Percentiles rank a stretch among this genome's conserved stretches.
These are phyloP conservation scores for Yamadazyma oceani DNA, from an alignment of 1,139 yeast genomes.

Conservation along the genomic window DNA sequence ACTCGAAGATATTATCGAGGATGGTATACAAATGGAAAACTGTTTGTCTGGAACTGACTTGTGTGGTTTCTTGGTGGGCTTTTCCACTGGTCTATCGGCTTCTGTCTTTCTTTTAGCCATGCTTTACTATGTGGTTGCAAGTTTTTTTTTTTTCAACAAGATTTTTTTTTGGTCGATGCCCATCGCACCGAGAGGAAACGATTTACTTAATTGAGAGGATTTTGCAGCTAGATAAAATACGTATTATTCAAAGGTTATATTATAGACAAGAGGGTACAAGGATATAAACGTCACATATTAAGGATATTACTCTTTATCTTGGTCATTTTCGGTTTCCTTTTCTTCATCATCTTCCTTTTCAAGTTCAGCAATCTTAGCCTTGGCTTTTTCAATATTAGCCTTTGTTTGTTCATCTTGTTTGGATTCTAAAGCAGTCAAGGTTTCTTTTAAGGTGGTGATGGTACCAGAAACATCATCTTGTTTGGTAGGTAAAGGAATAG, in stretches of 20 bases:
- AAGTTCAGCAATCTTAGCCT: slow-evolving; percentile 71
- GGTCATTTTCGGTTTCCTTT: slow-evolving; percentile 23
- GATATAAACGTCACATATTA: no score
- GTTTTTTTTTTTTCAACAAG: slow-evolving; percentile 11
- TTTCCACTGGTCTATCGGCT: slow-evolving; percentile 13
- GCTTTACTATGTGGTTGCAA: slow-evolving; percentile 4
- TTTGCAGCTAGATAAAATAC: no score
- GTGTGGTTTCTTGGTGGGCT: slow-evolving; percentile 34
- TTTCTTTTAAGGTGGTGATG: slow-evolving; percentile 67
- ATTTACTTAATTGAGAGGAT: no score
- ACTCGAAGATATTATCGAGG: slow-evolving; percentile 50
- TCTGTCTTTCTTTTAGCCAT: slow-evolving; percentile 34
- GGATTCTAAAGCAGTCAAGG: slow-evolving; percentile 66
- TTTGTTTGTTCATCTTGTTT: slow-evolving; percentile 84
- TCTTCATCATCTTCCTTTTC: slow-evolving; percentile 42
- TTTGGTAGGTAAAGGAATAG: slow-evolving; percentile 77
- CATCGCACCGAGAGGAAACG: no score
- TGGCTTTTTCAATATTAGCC: slow-evolving; percentile 70
- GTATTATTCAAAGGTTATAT: no score
- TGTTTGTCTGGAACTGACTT: slow-evolving; percentile 24
- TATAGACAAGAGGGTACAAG: no score
- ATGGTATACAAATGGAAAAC: slow-evolving; percentile 63
- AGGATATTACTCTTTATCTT: slow-evolving; percentile 11
- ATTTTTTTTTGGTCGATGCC: slow-evolving; percentile 15
- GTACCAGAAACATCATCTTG: slow-evolving; percentile 71